Conservation (phyloP, 106 monocot genomes). For the Apostasia shenzhenica region DNA sequence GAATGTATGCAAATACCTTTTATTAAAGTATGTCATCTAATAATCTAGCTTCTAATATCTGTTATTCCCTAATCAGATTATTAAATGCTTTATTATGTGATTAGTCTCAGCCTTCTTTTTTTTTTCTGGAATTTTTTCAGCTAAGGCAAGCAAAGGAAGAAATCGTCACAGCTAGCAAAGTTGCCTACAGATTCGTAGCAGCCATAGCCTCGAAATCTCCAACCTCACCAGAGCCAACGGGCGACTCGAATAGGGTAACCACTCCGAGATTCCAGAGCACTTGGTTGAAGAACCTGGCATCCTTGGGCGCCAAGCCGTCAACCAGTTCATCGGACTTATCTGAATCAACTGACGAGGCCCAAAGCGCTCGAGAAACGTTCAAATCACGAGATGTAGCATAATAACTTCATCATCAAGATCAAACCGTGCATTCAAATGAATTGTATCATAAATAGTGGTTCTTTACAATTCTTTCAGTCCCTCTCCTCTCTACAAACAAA, state of each 20-base stretch:
- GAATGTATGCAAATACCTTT: not conserved
- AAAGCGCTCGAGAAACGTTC: no score
- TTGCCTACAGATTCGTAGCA: conserved; percentile 70
- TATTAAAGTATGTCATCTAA: not conserved
- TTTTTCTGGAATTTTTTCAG: conserved; percentile 24
- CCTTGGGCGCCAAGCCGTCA: conserved; percentile 69
- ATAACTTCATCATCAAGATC: no score
- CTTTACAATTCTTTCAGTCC: no score
- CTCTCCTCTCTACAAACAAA: no score
- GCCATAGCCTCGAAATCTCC: conserved; percentile 41
- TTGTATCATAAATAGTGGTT: no score
- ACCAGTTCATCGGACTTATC: conserved; percentile 20
- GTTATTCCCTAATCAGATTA: not conserved
- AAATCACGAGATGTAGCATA: no score
- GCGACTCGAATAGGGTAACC: conserved; percentile 31
- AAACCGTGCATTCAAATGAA: no score
- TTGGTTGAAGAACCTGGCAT: conserved; percentile 63
- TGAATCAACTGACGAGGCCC: not conserved
- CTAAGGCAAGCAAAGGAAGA: conserved; percentile 80
- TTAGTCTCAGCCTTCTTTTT: not conserved
- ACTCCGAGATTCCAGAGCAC: conserved; percentile 43
- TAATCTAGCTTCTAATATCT: not conserved
- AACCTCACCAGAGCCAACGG: conserved; percentile 31
- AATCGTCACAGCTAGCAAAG: conserved; percentile 75
- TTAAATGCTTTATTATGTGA: not conserved